Evolutionary conservation across 208 protist species (phyloP), one percentile per base, ranked within the genome.

Genomic region (Trypanosoma boissoni): DNA sequence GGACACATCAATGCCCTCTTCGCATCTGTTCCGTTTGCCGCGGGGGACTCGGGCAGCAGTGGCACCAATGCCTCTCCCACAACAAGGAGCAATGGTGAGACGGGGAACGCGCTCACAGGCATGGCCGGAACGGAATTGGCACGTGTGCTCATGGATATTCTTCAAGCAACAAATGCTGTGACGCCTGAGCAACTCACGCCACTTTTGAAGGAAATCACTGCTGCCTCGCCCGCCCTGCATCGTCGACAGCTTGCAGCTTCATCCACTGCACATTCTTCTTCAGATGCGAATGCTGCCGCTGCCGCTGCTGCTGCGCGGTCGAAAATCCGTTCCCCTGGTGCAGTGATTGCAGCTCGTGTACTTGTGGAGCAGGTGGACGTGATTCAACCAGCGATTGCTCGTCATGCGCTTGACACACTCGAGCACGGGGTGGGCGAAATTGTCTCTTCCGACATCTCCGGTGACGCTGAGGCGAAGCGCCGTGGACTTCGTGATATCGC

Each of bases 41-140:
- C 58, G 14, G 43, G 65, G 10, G n/a, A n/a, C n/a, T n/a, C n/a
- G n/a, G n/a, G n/a, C n/a, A n/a, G n/a, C n/a, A n/a, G n/a, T n/a
- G n/a, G n/a, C n/a, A n/a, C n/a, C n/a, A n/a, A n/a, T n/a, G n/a
- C n/a, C n/a, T n/a, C n/a, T n/a, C n/a, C n/a, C n/a, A n/a, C n/a
- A n/a, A n/a, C n/a, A n/a, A n/a, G n/a, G n/a, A n/a, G n/a, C 9
- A 54, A 36, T 23, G 42, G 24, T 41, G 44, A 59, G 12, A 52
- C n/a, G n/a, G n/a, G n/a, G n/a, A n/a, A n/a, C 10, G 37, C 58
- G 2, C 64, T 71, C n/a, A 78, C 64, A 2, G 43, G 59, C n/a
- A 64, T 68, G 18, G 73, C 62, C 42, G 67, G 68, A 28, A 51
- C 36, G 2, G 78, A 86, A 73, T 86, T 86, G 78, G 83, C 66